Conservation (phyloP, 345 rosid species). For the Citrus sp. region DNA sequence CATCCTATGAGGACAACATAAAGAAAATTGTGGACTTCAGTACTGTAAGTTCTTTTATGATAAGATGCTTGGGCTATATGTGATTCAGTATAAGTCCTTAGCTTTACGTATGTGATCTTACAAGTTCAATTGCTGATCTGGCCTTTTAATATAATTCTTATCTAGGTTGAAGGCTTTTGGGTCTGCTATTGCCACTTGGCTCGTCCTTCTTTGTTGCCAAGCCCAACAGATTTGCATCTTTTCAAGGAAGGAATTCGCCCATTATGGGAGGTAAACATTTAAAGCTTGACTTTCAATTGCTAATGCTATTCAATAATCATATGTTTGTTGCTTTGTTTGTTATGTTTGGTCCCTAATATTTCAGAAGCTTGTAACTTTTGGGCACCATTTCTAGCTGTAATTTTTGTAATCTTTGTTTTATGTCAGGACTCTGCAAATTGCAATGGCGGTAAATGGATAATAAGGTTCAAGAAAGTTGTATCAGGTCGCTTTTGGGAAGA, state of each 20-base stretch:
- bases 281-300: constrained; percentile 4
- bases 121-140: constrained; percentile 12
- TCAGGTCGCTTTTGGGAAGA: constrained; percentile 99
- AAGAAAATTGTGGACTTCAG: constrained; percentile 93
- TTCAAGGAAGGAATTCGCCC: constrained; percentile 94
- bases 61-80: not conserved
- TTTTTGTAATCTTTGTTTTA: constrained; percentile 10
- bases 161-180: constrained; percentile 90
- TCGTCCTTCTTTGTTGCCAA: constrained; percentile 82
- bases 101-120: not conserved
- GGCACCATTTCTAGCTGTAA: not conserved
- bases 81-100: not conserved
- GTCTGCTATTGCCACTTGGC: constrained; percentile 89
- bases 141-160: not conserved
- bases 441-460: constrained; percentile 98
- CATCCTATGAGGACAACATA: constrained; percentile 92
- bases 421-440: constrained; percentile 87
- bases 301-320: not conserved
- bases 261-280: constrained; percentile 73
- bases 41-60: constrained; percentile 48
- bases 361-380: not conserved
- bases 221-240: constrained; percentile 90
- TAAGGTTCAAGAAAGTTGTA: constrained; percentile 86
- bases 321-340: not conserved
- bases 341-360: not conserved